Conservation (phyloP, 306 rosid species). For the Citrullus colocynthis region DNA sequence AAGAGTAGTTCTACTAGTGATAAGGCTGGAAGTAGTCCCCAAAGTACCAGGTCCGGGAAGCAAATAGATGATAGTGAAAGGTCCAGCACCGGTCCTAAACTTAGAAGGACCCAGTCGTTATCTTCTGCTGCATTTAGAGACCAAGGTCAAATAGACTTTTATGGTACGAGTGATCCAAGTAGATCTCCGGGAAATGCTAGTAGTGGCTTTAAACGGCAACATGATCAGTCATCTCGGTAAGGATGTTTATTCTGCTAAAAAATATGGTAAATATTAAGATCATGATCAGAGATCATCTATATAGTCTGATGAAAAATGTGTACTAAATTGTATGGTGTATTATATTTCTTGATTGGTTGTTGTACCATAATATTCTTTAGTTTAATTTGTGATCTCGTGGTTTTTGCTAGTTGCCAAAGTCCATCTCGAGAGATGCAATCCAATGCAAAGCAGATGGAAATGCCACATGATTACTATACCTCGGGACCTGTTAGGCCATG, state of each 20-base stretch:
- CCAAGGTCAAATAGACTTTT: conserved; percentile 14
- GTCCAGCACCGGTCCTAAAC: conserved; percentile 37
- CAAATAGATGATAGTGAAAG: conserved; percentile 34
- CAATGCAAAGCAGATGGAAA: conserved; percentile 24
- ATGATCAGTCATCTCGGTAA: conserved; percentile 61
- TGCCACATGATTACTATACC: conserved; percentile 24
- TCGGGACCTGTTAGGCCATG: conserved; percentile 31
- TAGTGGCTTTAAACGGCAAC: conserved; percentile 32
- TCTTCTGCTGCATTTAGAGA: conserved; percentile 58
- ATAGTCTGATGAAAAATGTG: neutral
- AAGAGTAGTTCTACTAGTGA: conserved; percentile 17
- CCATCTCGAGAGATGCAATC: conserved; percentile 37
- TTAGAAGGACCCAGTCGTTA: conserved; percentile 79
- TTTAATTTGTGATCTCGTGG: conserved; percentile 13
- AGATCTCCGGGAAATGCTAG: conserved; percentile 52
- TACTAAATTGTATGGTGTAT: neutral
- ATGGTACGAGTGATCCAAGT: conserved; percentile 35
- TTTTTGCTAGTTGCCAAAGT: conserved; percentile 32
- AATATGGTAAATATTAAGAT: neutral
- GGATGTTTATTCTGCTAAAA: conserved; percentile 10
- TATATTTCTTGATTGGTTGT: neutral
- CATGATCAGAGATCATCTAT: neutral
- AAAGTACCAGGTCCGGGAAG: conserved; percentile 43
- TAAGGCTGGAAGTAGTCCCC: conserved; percentile 30
- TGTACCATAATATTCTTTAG: neutral